phyloP scores from a whole-genome alignment of 441 rosid genomes.

The Adansonia grandidieri region DNA sequence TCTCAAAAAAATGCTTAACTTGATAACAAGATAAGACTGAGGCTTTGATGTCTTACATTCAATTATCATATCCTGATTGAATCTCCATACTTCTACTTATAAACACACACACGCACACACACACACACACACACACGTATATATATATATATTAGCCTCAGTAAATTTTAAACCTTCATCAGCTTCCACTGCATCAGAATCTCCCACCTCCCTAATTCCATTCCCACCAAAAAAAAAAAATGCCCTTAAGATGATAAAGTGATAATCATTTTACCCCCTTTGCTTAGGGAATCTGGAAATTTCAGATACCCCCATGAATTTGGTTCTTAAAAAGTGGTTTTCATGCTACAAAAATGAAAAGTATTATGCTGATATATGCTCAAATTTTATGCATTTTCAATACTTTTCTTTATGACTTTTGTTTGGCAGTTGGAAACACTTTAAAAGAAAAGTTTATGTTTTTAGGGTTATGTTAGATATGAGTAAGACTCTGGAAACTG shows the following conservation, averaged over 20 bases:
- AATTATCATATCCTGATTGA: too few species aligned
- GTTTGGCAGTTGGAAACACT: background rate
- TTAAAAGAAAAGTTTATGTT: background rate
- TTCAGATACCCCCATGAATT: background rate
- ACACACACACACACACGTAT: too few species aligned
- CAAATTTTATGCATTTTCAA: background rate
- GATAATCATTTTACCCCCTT: background rate
- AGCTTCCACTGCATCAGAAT: background rate
- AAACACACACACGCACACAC: too few species aligned
- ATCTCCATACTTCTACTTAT: too few species aligned
- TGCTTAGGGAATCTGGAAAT: background rate
- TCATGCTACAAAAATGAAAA: too few species aligned
- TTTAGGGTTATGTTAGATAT: background rate
- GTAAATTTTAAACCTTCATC: background rate
- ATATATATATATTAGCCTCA: too few species aligned
- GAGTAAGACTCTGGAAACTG: background rate
- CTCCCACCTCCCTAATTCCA: background rate
- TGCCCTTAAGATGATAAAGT: background rate
- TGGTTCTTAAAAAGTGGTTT: background rate
- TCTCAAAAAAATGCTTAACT: constrained; percentile 25
- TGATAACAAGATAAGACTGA: constrained; percentile 33
- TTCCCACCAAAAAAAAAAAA: background rate
- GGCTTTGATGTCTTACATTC: constrained; percentile 3
- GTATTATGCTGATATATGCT: background rate
- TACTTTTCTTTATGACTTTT: background rate